phyloP scores from a whole-genome alignment of 2,329 filamentous ascomycete species.

The Lachnellula suecica region DNA sequence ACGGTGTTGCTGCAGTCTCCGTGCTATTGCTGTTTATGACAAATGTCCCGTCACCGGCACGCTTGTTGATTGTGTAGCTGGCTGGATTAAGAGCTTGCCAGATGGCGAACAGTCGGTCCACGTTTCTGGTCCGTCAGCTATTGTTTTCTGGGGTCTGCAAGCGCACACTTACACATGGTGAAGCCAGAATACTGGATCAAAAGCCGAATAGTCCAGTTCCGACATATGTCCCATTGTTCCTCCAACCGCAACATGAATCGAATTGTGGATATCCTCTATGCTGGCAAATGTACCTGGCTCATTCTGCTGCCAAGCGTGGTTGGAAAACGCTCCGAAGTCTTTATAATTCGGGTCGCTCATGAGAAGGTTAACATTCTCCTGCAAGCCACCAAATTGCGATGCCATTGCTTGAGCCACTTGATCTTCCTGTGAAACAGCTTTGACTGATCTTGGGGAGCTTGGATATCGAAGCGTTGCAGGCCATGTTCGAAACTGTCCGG shows the following conservation, averaged over 20 bases:
- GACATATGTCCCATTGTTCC: constrained; percentile 60
- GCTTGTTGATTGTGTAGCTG: constrained; percentile 60
- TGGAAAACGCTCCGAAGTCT: constrained; percentile 68
- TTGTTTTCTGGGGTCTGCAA: not conserved
- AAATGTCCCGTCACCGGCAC: constrained; percentile 58
- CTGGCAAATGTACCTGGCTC: constrained; percentile 19
- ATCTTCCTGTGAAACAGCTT: constrained; percentile 20
- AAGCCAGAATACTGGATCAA: constrained; percentile 62
- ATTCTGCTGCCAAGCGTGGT: constrained; percentile 56
- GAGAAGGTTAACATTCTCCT: constrained; percentile 24
- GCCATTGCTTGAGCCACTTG: constrained; percentile 20
- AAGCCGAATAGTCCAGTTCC: constrained; percentile 70
- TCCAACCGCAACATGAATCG: constrained; percentile 58
- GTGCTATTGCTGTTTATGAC: constrained; percentile 54
- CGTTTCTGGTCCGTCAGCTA: constrained; percentile 43
- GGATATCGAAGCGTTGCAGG: constrained; percentile 24
- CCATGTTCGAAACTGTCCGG: constrained; percentile 21
- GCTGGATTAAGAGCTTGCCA: constrained; percentile 75
- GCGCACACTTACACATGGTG: constrained; percentile 28
- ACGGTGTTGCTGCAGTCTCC: constrained; percentile 53
- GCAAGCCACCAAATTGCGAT: constrained; percentile 21
- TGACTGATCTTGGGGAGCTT: constrained; percentile 13
- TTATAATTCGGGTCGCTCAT: constrained; percentile 53
- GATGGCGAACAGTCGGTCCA: constrained; percentile 73
- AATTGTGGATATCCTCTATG: constrained; percentile 62